phyloP scores from a whole-genome alignment of 768 basidiomycete species.

The Mycena chlorophos region DNA sequence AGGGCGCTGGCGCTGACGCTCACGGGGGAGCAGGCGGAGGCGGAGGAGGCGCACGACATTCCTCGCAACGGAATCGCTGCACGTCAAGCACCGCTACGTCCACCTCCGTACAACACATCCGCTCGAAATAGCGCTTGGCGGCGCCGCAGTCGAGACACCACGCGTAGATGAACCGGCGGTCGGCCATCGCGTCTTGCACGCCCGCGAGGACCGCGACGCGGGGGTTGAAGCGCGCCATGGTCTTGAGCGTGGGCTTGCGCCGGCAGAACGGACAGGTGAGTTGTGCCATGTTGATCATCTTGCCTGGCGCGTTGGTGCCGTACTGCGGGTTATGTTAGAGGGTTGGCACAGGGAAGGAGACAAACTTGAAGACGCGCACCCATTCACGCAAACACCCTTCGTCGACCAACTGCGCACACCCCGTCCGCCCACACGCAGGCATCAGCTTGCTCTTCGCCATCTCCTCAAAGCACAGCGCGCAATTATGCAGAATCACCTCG shows the following conservation, averaged over 20 bases:
- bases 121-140: slow-evolving; percentile 26
- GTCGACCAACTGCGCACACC: slow-evolving; percentile 27
- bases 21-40: not conserved
- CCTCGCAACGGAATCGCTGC: slow-evolving; percentile 20
- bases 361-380: slow-evolving; percentile 8
- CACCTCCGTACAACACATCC: slow-evolving; percentile 24
- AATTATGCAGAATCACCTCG: slow-evolving; percentile 25
- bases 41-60: slow-evolving; percentile 1
- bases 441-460: slow-evolving; percentile 22
- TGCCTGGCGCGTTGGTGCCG: slow-evolving; percentile 27
- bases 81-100: slow-evolving; percentile 18
- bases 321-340: slow-evolving; percentile 17
- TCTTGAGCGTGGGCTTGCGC: slow-evolving; percentile 26
- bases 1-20: not conserved
- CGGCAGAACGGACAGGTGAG: slow-evolving; percentile 30
- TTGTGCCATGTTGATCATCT: slow-evolving; percentile 30
- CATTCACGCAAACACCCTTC: slow-evolving; percentile 28
- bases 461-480: slow-evolving; percentile 31
- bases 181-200: slow-evolving; percentile 25
- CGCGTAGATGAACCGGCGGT: slow-evolving; percentile 29
- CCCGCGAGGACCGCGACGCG: slow-evolving; percentile 24
- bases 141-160: slow-evolving; percentile 29
- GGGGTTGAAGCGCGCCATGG: slow-evolving; percentile 24
- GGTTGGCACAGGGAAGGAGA: not conserved
- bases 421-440: slow-evolving; percentile 28